These are phyloP conservation scores for Neofusicoccum laricinum DNA, from an alignment of 2,329 filamentous ascomycete species.

Conservation along the genomic window DNA sequence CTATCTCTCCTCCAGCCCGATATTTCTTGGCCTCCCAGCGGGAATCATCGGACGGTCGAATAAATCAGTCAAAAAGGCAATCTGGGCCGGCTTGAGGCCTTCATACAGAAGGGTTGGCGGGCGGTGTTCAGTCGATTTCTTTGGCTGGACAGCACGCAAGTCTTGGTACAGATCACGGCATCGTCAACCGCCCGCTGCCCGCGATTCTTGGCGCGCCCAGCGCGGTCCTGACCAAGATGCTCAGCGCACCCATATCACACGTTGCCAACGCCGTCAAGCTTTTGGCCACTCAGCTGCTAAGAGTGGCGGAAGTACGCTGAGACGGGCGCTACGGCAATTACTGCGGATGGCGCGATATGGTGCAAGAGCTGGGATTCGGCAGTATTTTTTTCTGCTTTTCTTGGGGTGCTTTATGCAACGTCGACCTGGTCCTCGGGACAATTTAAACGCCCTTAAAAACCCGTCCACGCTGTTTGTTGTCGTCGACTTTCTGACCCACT, in stretches of 20 bases:
- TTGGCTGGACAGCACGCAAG: constrained; percentile 11
- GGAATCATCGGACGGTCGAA: not conserved
- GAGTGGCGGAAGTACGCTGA: not conserved
- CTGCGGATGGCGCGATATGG: constrained; percentile 11
- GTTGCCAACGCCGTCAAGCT: constrained; percentile 1
- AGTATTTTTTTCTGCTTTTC: not conserved
- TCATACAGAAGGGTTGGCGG: not conserved
- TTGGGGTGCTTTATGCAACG: not conserved
- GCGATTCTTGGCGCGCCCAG: constrained; percentile 1
- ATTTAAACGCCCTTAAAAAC: not conserved
- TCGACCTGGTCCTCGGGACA: not conserved
- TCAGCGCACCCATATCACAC: not conserved
- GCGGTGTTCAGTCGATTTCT: not conserved
- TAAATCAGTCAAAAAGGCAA: not conserved
- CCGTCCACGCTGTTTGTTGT: not conserved
- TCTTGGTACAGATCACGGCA: constrained; percentile 11
- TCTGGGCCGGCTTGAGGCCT: not conserved
- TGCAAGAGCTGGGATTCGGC: not conserved
- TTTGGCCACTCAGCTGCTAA: constrained; percentile 3
- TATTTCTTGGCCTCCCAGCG: not conserved
- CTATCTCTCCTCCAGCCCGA: not conserved
- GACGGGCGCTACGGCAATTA: not conserved
- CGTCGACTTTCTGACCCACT: not conserved
- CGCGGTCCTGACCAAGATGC: not conserved
- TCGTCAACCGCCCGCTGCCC: not conserved